Percentiles rank a stretch among this genome's conserved stretches.
phyloP scores from a whole-genome alignment of 768 basidiomycete species.

The Leccinum disarticulatum region DNA sequence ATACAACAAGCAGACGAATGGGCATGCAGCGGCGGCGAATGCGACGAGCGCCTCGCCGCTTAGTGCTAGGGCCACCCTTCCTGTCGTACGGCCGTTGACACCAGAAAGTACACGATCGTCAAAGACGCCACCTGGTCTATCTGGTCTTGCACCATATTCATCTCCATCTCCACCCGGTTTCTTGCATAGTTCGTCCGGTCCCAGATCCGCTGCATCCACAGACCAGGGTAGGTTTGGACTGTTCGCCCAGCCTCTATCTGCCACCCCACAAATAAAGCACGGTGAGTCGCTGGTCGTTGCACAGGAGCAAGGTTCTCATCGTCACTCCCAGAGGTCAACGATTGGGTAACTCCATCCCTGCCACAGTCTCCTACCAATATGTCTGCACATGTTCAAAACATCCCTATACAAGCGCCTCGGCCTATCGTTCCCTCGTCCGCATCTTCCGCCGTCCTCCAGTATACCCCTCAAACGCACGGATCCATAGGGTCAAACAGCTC shows the following conservation, averaged over 20 bases:
- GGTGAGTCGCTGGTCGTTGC: slow-evolving; percentile 21
- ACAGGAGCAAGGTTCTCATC: background rate
- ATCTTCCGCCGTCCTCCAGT: slow-evolving; percentile 35
- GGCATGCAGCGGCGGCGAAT: slow-evolving; percentile 15
- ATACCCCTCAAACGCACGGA: slow-evolving; percentile 21
- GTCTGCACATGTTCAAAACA: slow-evolving; percentile 16
- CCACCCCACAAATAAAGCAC: slow-evolving; percentile 30
- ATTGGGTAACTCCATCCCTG: slow-evolving; percentile 24
- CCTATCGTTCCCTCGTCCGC: slow-evolving; percentile 29
- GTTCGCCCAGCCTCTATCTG: slow-evolving; percentile 17
- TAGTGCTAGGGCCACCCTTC: slow-evolving; percentile 11
- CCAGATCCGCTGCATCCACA: slow-evolving; percentile 16
- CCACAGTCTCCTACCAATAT: slow-evolving; percentile 16
- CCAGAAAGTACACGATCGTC: slow-evolving; percentile 36
- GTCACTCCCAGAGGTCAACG: slow-evolving; percentile 20
- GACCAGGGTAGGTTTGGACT: slow-evolving; percentile 22
- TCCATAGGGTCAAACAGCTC: slow-evolving; percentile 19
- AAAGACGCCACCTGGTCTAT: slow-evolving; percentile 33
- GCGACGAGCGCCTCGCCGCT: slow-evolving; percentile 19
- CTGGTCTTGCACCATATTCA: slow-evolving; percentile 31
- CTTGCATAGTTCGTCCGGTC: slow-evolving; percentile 31
- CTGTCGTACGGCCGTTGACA: slow-evolving; percentile 21
- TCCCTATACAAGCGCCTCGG: slow-evolving; percentile 32
- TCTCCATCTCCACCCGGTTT: slow-evolving; percentile 38
- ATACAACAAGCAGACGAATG: slow-evolving; percentile 30